Evolutionary conservation across 768 basidiomycete genomes (phyloP), one percentile per base, ranked within the genome.

Genomic region (Tylopilus rubrobrunneus): DNA sequence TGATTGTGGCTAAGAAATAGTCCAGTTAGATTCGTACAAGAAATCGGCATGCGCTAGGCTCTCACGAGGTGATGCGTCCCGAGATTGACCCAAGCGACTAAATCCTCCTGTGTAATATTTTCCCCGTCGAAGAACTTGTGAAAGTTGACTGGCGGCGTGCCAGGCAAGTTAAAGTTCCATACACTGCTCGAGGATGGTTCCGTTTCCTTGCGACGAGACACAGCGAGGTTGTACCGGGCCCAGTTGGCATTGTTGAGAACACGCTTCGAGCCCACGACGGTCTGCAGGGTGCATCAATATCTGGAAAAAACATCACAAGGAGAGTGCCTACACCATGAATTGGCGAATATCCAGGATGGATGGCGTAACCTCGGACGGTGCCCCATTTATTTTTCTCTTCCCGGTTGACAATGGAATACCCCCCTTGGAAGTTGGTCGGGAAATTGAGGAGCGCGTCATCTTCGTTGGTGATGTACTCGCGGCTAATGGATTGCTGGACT

Each of bases 161-260:
- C 83, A 2, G 84, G 83, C 5, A 86, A 66, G 62, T 87, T 78
- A 51, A 81, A 71, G 65, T 85, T 86, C 83, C 84, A 87, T 69
- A 78, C 76, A 40, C 73, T 73, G 53, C 79, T 82, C 14, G 79
- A 80, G 1, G 73, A 70, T 3, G 80, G 83, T 66, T 87, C 85
- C 1, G 76, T 77, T 19, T 86, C 85, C 65, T 87, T 84, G 34
- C 79, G 74, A 49, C 66, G 69, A 17, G 82, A 78, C 12, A 85
- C 77, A 1, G 81, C 81, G 5, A 85, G 67, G 62, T 82, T 81
- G 62, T 85, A 81, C 33, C 81, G 76, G 3, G 84, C 84, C 80
- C 84, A 87, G 59, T 86, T 82, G 4, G 78, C 82, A 49, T 85
- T 86, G 33, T 83, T 77, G 45, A 79, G 66, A 8, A 83, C 71